Percentiles rank a stretch among this genome's conserved stretches.
Conservation (phyloP, 2,329 filamentous ascomycete species). For the Fusarium agapanthi region DNA sequence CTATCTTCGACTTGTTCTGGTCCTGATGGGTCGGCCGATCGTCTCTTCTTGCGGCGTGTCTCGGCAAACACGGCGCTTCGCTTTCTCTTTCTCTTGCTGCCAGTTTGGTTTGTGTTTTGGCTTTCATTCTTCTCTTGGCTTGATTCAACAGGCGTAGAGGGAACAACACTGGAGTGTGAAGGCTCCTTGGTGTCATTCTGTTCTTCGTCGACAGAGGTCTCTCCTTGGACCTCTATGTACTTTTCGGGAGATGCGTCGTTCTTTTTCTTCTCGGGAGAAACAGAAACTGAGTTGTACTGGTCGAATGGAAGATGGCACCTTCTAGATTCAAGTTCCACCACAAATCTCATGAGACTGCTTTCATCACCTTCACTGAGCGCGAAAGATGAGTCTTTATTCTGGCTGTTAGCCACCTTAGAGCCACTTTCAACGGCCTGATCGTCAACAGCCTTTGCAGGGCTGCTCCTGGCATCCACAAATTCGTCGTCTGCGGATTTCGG, state of each 20-base stretch:
- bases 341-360: constrained; percentile 57
- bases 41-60: constrained; percentile 44
- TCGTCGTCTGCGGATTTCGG: constrained; percentile 57
- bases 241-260: constrained; percentile 1
- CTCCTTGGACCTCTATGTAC: constrained; percentile 37
- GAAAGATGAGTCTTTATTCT: constrained; percentile 48
- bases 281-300: constrained; percentile 23
- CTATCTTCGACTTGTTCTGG: constrained; percentile 26
- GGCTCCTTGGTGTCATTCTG: constrained; percentile 15
- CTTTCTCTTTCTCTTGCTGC: constrained; percentile 45
- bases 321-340: constrained; percentile 59
- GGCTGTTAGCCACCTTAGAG: constrained; percentile 6
- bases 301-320: constrained; percentile 43
- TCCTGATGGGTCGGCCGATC: constrained; percentile 31
- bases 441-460: constrained; percentile 45
- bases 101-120: constrained; percentile 16
- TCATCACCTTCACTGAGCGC: constrained; percentile 57
- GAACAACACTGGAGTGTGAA: constrained; percentile 25
- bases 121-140: constrained; percentile 13
- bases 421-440: not conserved
- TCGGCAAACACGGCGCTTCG: constrained; percentile 33
- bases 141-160: constrained; percentile 36
- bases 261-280: constrained; percentile 23
- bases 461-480: constrained; percentile 60
- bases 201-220: constrained; percentile 30